These are phyloP conservation scores for Aspergillus sparsus DNA, from an alignment of 495 filamentous ascomycete species.

Conservation along the genomic window DNA sequence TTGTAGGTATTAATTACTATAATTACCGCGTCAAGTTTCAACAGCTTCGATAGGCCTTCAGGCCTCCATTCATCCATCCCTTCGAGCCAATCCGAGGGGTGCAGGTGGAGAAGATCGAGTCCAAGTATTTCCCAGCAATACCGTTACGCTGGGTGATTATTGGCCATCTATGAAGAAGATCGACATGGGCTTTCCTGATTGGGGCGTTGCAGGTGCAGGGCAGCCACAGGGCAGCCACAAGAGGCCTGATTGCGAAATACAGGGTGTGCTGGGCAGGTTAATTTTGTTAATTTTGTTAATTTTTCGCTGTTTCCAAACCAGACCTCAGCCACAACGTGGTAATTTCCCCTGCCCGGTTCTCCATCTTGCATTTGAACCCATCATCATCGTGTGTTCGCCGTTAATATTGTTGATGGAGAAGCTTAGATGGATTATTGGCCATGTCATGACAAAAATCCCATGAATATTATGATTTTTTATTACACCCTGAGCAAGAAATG, in stretches of 20 bases:
- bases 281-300: too few relatives aligned
- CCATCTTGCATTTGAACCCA: neutral
- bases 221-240: conserved; percentile 7
- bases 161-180: conserved; percentile 5
- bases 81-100: neutral
- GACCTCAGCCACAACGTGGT: conserved; percentile 4
- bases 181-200: conserved; percentile 1
- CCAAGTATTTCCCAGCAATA: neutral
- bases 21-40: too few relatives aligned
- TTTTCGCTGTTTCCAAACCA: neutral
- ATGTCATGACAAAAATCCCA: too few relatives aligned
- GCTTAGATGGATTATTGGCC: too few relatives aligned
- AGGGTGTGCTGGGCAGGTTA: neutral
- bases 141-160: neutral
- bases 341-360: neutral
- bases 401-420: too few relatives aligned
- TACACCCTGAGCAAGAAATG: too few relatives aligned
- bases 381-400: neutral
- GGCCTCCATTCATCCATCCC: too few relatives aligned
- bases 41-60: too few relatives aligned
- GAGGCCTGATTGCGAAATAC: neutral
- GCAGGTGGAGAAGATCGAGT: neutral
- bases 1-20: too few relatives aligned
- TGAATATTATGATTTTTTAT: too few relatives aligned
- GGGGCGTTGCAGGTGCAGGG: neutral